Evolutionary conservation across 345 rosid species (phyloP).

Genomic region (Diplotaxis tenuifolia): DNA sequence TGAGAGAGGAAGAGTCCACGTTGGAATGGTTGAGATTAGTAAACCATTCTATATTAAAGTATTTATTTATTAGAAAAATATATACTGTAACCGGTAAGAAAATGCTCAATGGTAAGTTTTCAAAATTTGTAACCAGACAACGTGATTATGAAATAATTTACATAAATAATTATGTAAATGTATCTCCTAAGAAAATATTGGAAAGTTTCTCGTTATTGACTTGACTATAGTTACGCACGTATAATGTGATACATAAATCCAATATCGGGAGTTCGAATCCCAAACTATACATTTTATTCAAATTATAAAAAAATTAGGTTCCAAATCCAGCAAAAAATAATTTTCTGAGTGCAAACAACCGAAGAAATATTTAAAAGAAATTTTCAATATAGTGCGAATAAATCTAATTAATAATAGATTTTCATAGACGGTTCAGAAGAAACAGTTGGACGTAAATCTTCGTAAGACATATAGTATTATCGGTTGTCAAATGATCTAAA

Average conservation of each 20-base stretch:
- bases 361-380: too few species aligned
- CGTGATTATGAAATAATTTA: neutral
- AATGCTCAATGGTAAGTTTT: neutral
- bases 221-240: neutral
- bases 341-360: too few species aligned
- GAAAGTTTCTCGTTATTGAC: neutral
- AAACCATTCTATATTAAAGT: neutral
- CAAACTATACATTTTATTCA: too few species aligned
- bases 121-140: neutral
- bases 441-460: too few species aligned
- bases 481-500: too few species aligned
- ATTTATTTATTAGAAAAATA: neutral
- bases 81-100: neutral
- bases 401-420: too few species aligned
- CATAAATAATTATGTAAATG: neutral
- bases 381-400: too few species aligned
- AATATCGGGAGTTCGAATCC: too few species aligned
- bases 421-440: too few species aligned
- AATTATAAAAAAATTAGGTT: too few species aligned
- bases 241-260: neutral
- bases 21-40: neutral
- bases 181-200: neutral
- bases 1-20: constrained; percentile 25
- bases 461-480: too few species aligned
- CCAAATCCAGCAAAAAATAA: too few species aligned